Evolutionary conservation across 2,329 filamentous ascomycete species (phyloP).

Genomic region (Didymella sp.): DNA sequence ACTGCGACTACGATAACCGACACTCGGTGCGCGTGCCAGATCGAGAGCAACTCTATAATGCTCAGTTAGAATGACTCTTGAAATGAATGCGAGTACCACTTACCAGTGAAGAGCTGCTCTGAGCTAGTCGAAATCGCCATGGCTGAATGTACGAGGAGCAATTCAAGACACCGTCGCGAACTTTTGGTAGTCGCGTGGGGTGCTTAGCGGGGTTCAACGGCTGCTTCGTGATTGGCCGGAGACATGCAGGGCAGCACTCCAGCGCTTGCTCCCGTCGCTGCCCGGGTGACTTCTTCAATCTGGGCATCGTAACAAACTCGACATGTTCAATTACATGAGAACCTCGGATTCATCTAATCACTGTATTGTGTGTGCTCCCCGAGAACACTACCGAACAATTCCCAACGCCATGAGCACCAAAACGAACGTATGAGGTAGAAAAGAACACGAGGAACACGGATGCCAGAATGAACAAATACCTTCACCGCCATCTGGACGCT

Average conservation of each 20-base stretch:
- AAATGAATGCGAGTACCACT: background rate
- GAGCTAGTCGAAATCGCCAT: constrained; percentile 12
- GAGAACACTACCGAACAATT: background rate
- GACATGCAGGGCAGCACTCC: background rate
- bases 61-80: background rate
- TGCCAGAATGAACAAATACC: background rate
- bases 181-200: constrained; percentile 20
- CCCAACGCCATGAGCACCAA: background rate
- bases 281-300: too few species aligned
- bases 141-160: constrained; percentile 1
- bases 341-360: too few species aligned
- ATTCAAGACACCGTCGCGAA: constrained; percentile 5
- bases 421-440: background rate
- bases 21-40: constrained; percentile 49
- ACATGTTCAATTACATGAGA: too few species aligned
- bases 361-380: background rate
- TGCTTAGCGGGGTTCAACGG: constrained; percentile 19
- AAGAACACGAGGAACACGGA: background rate
- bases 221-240: constrained; percentile 8
- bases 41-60: constrained; percentile 41
- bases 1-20: constrained; percentile 43
- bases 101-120: constrained; percentile 18
- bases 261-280: too few species aligned
- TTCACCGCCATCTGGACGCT: too few species aligned
- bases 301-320: too few species aligned